Percentiles rank a stretch among this genome's conserved stretches.
phyloP scores from a whole-genome alignment of 352 stramenopile species.

The Pythium dissotocum region DNA sequence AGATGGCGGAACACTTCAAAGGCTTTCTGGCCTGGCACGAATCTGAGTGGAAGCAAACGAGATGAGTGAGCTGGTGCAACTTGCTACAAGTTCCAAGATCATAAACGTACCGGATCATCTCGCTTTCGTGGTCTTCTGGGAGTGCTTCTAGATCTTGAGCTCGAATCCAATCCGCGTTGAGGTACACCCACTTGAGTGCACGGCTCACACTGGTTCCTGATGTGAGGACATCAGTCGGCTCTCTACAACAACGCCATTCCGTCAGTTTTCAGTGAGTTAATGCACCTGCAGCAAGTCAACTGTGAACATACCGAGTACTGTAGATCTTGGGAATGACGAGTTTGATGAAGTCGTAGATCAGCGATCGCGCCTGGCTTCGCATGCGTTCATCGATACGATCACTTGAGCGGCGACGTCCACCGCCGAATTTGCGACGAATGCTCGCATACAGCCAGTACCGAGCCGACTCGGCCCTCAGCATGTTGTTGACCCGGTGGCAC shows the following conservation, averaged over 20 bases:
- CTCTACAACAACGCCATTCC: conserved; percentile 33
- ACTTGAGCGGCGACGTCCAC: conserved; percentile 24
- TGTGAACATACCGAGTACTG: conserved; percentile 43
- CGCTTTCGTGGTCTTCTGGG: conserved; percentile 25
- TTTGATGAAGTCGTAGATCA: conserved; percentile 81
- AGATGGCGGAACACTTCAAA: conserved; percentile 89
- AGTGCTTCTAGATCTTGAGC: conserved; percentile 58
- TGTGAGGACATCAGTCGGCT: conserved; percentile 66
- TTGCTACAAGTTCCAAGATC: too few species aligned
- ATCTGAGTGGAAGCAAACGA: conserved; percentile 40
- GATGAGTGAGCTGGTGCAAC: conserved; percentile 21
- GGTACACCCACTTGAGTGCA: conserved; percentile 85
- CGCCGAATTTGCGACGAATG: conserved; percentile 66
- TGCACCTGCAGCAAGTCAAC: too few species aligned
- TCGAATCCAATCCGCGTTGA: conserved; percentile 87
- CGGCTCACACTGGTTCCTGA: conserved; percentile 69
- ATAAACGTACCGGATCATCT: conserved; percentile 41
- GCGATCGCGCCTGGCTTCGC: conserved; percentile 41
- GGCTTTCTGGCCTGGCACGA: conserved; percentile 53
- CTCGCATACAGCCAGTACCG: conserved; percentile 85
- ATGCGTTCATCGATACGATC: conserved; percentile 38
- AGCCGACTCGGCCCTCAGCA: conserved; percentile 81
- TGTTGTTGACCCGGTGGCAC: conserved; percentile 81
- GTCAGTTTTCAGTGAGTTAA: not conserved
- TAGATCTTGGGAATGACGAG: conserved; percentile 79